phyloP scores from a whole-genome alignment of 495 filamentous ascomycete genomes.

The Chaetomium tenue region DNA sequence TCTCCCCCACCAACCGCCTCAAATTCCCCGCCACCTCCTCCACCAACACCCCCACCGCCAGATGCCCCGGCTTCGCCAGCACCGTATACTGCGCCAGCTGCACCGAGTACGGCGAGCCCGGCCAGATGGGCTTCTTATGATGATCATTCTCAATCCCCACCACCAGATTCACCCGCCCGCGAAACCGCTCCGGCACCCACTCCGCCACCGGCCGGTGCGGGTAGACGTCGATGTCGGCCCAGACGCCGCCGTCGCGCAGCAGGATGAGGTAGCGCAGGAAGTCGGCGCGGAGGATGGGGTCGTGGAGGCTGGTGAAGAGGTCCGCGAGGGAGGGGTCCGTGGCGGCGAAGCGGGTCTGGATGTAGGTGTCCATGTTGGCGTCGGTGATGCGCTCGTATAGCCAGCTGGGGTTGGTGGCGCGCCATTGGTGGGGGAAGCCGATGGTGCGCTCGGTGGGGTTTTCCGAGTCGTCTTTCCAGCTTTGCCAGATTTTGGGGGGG shows the following conservation, averaged over 20 bases:
- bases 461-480: conserved; percentile 1
- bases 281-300: neutral
- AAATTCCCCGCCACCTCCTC: neutral
- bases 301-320: neutral
- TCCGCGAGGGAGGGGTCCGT: neutral
- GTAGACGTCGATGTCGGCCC: conserved; percentile 3
- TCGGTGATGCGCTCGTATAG: neutral
- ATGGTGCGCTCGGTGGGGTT: neutral
- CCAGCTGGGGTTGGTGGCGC: neutral
- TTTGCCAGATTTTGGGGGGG: neutral
- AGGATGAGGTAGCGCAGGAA: conserved; percentile 1
- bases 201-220: neutral
- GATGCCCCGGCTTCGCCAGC: neutral
- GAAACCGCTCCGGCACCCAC: neutral
- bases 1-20: neutral
- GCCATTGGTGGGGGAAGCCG: neutral
- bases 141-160: neutral
- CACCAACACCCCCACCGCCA: neutral
- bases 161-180: neutral
- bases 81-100: neutral
- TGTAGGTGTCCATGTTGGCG: neutral
- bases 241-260: neutral
- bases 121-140: neutral
- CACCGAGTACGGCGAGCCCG: neutral
- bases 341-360: neutral